Base-by-base conservation (phyloP, 176 grass and related monocot genomes). In the Melocanna baccifera region DNA sequence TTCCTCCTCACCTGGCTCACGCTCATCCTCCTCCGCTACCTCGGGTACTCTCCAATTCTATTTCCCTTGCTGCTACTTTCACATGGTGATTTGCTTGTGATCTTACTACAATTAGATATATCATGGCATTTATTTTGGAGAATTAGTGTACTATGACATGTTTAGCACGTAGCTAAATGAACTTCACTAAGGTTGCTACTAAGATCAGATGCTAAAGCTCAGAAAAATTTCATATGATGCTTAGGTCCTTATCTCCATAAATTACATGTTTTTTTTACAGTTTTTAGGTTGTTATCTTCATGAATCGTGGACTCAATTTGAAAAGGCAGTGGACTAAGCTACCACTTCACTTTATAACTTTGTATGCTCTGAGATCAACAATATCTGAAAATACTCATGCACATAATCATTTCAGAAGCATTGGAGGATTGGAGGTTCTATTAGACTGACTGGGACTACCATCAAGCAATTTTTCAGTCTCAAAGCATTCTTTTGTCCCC, bases 321-420 rank as follows among this genome's bases (percentile, higher is more conserved):
- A 98, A 98, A 85, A 89, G 95, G 58, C 93, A 98, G 79, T 93
- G 93, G 93, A 95, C 89, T 53, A 93, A 98, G 23, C 20, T 95
- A 59, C 88, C 87, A 68, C 93, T 98, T 67, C 91, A 95, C 81
- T 95, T 92, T 90, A 86, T 92, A 81, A 92, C 96, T 85, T 77
- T 98, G 85, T 81, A 80, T n/a, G n/a, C n/a, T n/a, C n/a, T n/a
- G n/a, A n/a, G n/a, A n/a, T n/a, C n/a, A n/a, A n/a, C n/a, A n/a
- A n/a, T n/a, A n/a, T n/a, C n/a, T n/a, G n/a, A n/a, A n/a, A n/a
- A n/a, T n/a, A n/a, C n/a, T n/a, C n/a, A n/a, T n/a, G n/a, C n/a
- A n/a, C n/a, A n/a, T n/a, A n/a, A n/a, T n/a, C n/a, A n/a, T n/a
- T n/a, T n/a, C n/a, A n/a, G n/a, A n/a, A n/a, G n/a, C n/a, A n/a